Evolutionary conservation across 2,329 filamentous ascomycete genomes (phyloP).

Genomic region (Talaromyces sp.): DNA sequence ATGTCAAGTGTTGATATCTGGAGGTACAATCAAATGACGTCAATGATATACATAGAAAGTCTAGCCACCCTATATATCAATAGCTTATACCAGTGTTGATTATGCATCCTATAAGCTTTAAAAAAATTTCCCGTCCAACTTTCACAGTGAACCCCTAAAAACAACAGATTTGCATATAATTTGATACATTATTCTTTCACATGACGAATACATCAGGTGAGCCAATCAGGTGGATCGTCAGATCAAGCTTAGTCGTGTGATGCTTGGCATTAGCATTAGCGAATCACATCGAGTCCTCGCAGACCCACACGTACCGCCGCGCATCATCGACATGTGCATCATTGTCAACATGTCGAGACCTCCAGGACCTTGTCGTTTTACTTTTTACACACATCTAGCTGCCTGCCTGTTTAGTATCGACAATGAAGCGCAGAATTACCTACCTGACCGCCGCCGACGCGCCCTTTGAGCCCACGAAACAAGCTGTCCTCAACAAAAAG

Average conservation of each 20-base stretch:
- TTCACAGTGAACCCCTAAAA: too few relatives aligned
- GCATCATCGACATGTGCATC: neutral
- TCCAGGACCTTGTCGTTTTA: neutral
- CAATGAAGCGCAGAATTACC: conserved; percentile 56
- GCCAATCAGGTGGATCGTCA: neutral
- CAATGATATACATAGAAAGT: too few relatives aligned
- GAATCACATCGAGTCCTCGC: neutral
- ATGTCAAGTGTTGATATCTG: too few relatives aligned
- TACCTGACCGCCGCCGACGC: conserved; percentile 66
- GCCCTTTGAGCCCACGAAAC: conserved; percentile 59
- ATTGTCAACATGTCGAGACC: neutral
- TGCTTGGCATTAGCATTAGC: neutral
- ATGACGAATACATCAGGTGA: neutral
- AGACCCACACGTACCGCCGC: neutral
- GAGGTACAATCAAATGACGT: too few relatives aligned
- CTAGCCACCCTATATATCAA: too few relatives aligned
- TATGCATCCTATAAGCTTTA: too few relatives aligned
- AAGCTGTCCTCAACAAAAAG: conserved; percentile 55
- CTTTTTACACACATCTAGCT: neutral
- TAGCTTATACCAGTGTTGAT: too few relatives aligned
- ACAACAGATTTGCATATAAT: too few relatives aligned
- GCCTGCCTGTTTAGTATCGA: neutral
- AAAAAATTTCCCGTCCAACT: too few relatives aligned
- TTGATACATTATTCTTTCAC: too few relatives aligned
- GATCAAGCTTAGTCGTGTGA: neutral